Evolutionary conservation across 129 eudicot genomes (phyloP), one percentile per base, ranked within the genome.

Genomic region (Pseudognaphalium luteoalbum): DNA sequence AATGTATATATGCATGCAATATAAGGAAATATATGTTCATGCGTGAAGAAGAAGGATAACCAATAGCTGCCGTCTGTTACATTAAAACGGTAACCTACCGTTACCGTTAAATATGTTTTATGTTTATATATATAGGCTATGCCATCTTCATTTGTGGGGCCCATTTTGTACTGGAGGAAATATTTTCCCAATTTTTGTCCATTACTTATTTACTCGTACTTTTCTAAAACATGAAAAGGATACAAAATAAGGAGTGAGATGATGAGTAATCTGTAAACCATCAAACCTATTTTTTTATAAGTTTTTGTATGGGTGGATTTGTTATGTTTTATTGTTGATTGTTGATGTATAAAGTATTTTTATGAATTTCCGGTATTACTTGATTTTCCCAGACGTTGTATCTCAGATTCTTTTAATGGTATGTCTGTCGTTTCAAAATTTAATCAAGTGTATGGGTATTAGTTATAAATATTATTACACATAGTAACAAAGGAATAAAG

Each of bases 1-100:
- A 22, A 39, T 19, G 34, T 34, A 75, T 54, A 75, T 54, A 33
- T 83, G 86, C 92, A 87, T 87, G 87, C 82, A 87, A 76, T 80
- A 67, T 66, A 70, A 56, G 79, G 84, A 72, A 85, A 77, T 67
- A 77, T 78, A 54, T 72, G 58, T 56, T 32, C 79, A 81, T 82
- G 86, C 78, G 83, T 70, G 79, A 81, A 78, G 73, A 72, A 61
- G 81, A 71, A 75, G 73, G 58, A 32, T 72, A 67, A 64, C 71
- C 80, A 77, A 78, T 66, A 41, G 12, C 30, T 33, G 42, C 34
- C 47, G 47, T 56, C 81, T 66, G 79, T 82, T 60, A 77, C 21
- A 78, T 82, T 52, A 76, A 65, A 71, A 30, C 33, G 80, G 84
- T 22, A 74, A 74, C 70, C 56, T 68, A 7, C 80, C 75, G 83